Conservation (phyloP, 257 asterid species). For the Gynochthodes officinalis region DNA sequence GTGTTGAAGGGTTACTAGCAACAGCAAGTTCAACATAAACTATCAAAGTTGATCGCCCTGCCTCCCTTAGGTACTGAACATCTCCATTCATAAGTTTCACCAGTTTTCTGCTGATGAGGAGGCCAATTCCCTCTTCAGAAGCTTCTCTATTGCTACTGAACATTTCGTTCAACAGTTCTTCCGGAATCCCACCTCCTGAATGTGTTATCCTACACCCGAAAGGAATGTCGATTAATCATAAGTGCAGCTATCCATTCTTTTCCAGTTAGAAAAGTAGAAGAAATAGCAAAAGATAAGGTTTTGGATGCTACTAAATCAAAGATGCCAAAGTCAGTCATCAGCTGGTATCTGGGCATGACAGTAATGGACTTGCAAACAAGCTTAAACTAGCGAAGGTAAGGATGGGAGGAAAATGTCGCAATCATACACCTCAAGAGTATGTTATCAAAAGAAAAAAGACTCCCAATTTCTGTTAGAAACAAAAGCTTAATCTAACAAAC, state of each 20-base stretch:
- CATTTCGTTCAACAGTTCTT: conserved; percentile 68
- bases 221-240: background rate
- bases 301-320: background rate
- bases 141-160: conserved; percentile 60
- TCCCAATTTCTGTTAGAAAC: too few species aligned
- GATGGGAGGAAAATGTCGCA: background rate
- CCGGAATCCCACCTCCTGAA: conserved; percentile 79
- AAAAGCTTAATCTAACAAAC: background rate
- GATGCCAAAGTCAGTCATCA: background rate
- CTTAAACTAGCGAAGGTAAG: too few species aligned
- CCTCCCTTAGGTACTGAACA: conserved; percentile 87
- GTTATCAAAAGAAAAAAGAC: background rate
- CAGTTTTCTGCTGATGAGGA: conserved; percentile 73
- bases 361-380: background rate
- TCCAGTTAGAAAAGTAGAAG: background rate
- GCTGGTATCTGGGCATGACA: background rate
- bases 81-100: conserved; percentile 98
- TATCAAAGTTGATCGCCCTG: conserved; percentile 77
- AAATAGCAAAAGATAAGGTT: background rate
- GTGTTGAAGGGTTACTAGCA: conserved; percentile 32
- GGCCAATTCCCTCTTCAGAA: conserved; percentile 83
- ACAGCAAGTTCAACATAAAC: conserved; percentile 73
- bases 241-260: background rate
- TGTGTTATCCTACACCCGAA: conserved; percentile 63
- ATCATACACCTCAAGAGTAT: background rate